A percentile compares a stretch with the other conserved stretches of the same genome.
phyloP scores from a whole-genome alignment of 441 rosid genomes.

The Adansonia rubrostipa region DNA sequence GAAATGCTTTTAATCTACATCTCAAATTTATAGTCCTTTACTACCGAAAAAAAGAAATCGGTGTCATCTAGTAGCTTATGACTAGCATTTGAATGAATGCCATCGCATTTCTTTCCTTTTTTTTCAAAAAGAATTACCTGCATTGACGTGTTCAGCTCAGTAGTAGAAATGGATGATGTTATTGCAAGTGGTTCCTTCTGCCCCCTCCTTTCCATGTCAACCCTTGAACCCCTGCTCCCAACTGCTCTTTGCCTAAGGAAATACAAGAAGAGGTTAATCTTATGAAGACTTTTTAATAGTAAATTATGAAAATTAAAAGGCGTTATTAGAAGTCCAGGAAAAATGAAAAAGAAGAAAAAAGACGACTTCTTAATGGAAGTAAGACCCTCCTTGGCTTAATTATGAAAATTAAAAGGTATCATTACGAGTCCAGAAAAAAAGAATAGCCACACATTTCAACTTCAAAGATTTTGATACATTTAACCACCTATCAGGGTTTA shows the following conservation, averaged over 20 bases:
- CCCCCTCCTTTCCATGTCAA: conserved; percentile 44
- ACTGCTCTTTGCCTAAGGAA: conserved; percentile 50
- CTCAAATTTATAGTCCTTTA: not conserved
- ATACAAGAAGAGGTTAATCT: conserved; percentile 26
- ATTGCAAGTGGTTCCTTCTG: conserved; percentile 40
- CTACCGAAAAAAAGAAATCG: not conserved
- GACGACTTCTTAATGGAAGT: not conserved
- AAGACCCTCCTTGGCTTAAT: no score
- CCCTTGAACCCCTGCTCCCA: conserved; percentile 43
- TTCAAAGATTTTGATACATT: not conserved
- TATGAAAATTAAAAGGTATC: no score
- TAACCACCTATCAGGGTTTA: not conserved
- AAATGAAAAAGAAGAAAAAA: not conserved
- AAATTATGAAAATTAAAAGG: not conserved
- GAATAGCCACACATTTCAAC: not conserved
- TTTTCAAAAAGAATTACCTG: conserved; percentile 47
- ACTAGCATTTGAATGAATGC: conserved; percentile 4
- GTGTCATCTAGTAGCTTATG: not conserved
- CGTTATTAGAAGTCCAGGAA: not conserved
- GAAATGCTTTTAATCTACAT: not conserved
- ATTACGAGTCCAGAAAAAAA: no score
- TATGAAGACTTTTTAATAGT: not conserved
- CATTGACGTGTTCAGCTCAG: conserved; percentile 38
- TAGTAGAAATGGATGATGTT: conserved; percentile 37
- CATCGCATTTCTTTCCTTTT: not conserved